A percentile compares a stretch with the other conserved stretches of the same genome.
phyloP scores from a whole-genome alignment of 768 basidiomycete species.

The Collybia sp. region DNA sequence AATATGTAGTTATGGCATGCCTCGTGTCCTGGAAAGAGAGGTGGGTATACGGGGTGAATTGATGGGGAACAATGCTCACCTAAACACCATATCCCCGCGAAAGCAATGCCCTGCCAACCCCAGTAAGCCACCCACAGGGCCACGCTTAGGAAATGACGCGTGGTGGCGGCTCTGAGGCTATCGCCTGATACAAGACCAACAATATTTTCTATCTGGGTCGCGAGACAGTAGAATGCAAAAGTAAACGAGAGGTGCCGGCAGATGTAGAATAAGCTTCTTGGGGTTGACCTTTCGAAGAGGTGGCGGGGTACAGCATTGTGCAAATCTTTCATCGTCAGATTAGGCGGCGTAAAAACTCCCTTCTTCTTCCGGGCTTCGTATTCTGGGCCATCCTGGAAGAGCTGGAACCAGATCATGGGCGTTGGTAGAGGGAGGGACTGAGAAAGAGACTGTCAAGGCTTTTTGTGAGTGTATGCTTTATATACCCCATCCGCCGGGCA shows the following conservation, averaged over 20 bases:
- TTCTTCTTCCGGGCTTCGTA: slow-evolving; percentile 38
- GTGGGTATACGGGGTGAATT: not conserved
- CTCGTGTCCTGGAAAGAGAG: slow-evolving; percentile 34
- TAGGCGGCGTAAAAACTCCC: slow-evolving; percentile 34
- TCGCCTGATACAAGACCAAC: slow-evolving; percentile 1
- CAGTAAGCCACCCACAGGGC: slow-evolving; percentile 42
- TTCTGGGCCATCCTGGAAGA: slow-evolving; percentile 45
- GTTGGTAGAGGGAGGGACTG: not conserved
- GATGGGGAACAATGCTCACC: slow-evolving; percentile 20
- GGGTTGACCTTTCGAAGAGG: slow-evolving; percentile 40
- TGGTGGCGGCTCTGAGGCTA: slow-evolving; percentile 6
- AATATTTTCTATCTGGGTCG: slow-evolving; percentile 25
- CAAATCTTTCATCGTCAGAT: slow-evolving; percentile 37
- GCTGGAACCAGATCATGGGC: slow-evolving; percentile 35
- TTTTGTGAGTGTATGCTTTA: too few species aligned
- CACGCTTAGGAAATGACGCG: slow-evolving; percentile 15
- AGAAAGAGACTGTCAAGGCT: not conserved
- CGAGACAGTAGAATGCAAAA: slow-evolving; percentile 32
- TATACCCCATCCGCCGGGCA: too few species aligned
- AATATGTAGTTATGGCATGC: slow-evolving; percentile 14
- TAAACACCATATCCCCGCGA: slow-evolving; percentile 40
- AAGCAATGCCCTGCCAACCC: slow-evolving; percentile 44
- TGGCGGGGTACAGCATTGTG: slow-evolving; percentile 43
- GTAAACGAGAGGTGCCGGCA: slow-evolving; percentile 35
- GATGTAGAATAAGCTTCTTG: slow-evolving; percentile 39